Base-by-base conservation (phyloP, 371 early-diverging fungal genomes). In the Mucor saturninus region DNA sequence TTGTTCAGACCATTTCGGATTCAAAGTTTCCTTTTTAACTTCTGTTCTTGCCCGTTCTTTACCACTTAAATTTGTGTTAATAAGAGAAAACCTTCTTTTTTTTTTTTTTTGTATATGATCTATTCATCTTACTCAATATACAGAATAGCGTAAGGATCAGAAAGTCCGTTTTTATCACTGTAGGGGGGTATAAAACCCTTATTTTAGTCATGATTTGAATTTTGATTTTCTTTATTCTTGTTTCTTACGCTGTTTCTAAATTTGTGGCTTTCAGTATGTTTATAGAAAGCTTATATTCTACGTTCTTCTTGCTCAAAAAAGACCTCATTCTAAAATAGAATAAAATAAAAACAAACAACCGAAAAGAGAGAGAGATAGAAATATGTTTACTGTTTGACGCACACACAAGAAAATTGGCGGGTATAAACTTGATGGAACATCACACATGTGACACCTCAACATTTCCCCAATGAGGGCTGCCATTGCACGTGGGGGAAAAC, bases 1-100 rank as follows among this genome's bases (percentile, higher is more conserved):
- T 46, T 83, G 71, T 14, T 75, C 84, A 55, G 90, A 83, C 93
- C 94, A 94, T 29, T 75, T 79, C 0, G 94, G 94, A 56, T 88
- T 83, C 42, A 94, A 71, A 2, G 81, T 88, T 57, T 88, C 81
- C 61, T 76, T 72, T 57, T 89, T 64, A 5, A 90, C 87, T 35
- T 83, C 68, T 26, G 94, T 92, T 11, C 81, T 84, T 52, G 80
- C 35, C 77, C 40, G 80, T 83, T 64, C 86, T 85, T 43, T 83
- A 80, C 13, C 88, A 87, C 56, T 31, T 10, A 14, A 35, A 7
- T 15, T 0, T 21, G 6, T 42, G 35, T 35, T 35, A 35, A 8
- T 35, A 35, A 35, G 8, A 42, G 4, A 42, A 13, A 42, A 42
- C 11, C n/a, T 38, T 38, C 11, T 38, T 2, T 42, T 42, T 10